Evolutionary conservation across 2,329 filamentous ascomycete species (phyloP).

Genomic region (Fusarium pseudoanthophilum): DNA sequence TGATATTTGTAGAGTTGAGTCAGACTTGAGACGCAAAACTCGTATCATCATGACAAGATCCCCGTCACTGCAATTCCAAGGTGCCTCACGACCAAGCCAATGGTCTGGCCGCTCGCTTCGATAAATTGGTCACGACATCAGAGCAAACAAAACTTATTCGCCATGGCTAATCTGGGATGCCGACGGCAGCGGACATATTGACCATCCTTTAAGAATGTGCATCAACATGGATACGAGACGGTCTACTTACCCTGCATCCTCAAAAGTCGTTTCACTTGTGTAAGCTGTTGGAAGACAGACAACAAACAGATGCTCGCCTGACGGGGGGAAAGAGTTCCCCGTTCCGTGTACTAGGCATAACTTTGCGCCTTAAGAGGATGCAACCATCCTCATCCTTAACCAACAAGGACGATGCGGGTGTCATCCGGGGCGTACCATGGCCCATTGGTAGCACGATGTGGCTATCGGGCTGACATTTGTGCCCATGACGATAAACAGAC

Average conservation of each 20-base stretch:
- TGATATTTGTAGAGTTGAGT: neutral
- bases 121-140: neutral
- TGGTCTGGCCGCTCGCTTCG: neutral
- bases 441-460: constrained; percentile 23
- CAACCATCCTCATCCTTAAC: constrained; percentile 7
- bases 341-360: constrained; percentile 23
- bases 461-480: constrained; percentile 28
- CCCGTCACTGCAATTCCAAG: neutral
- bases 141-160: neutral
- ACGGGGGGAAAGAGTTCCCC: constrained; percentile 12
- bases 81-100: neutral
- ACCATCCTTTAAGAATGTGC: neutral
- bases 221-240: neutral
- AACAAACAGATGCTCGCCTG: constrained; percentile 14
- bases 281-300: constrained; percentile 1
- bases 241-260: constrained; percentile 17
- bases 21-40: neutral
- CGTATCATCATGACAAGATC: neutral
- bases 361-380: constrained; percentile 18
- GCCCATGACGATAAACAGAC: constrained; percentile 19
- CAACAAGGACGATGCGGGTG: constrained; percentile 25
- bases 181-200: constrained; percentile 7
- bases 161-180: constrained; percentile 5
- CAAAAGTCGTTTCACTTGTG: neutral
- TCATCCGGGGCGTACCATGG: constrained; percentile 20